Conservation (phyloP, 441 rosid genomes). For the Cnidoscolus chayamansa region DNA sequence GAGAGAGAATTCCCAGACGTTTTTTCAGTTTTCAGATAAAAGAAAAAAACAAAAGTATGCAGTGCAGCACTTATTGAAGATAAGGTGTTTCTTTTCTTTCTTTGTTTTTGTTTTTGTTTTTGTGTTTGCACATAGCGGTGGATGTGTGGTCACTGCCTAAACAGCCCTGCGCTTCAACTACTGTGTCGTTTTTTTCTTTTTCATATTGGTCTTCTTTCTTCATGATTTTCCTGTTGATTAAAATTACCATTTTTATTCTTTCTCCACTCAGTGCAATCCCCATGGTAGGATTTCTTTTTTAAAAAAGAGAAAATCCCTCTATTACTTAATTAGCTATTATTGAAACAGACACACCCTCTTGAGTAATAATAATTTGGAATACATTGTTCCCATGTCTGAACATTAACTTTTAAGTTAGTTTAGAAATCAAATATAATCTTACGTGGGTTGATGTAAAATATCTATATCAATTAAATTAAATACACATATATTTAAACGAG, state of each 20-base stretch:
- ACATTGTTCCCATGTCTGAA: too few species aligned
- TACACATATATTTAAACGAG: too few species aligned
- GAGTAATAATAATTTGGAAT: too few species aligned
- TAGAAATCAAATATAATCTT: too few species aligned
- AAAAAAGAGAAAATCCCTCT: too few species aligned
- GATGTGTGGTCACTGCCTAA: neutral
- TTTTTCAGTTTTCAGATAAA: slow-evolving; percentile 12
- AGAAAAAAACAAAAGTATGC: slow-evolving; percentile 21
- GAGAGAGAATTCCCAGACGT: slow-evolving; percentile 25
- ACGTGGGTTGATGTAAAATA: too few species aligned
- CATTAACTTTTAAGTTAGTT: too few species aligned
- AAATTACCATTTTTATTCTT: neutral
- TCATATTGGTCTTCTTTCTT: neutral
- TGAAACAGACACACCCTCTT: too few species aligned
- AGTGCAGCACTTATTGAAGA: slow-evolving; percentile 25
- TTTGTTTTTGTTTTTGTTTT: neutral
- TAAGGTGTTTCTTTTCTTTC: slow-evolving; percentile 9
- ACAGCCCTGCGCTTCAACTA: neutral
- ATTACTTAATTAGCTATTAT: too few species aligned
- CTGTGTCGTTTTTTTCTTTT: neutral
- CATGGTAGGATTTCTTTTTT: too few species aligned
- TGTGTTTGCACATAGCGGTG: too few species aligned
- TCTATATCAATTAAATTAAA: too few species aligned
- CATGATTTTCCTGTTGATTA: neutral
- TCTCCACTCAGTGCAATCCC: neutral